Base-by-base conservation (phyloP, 139 green algal species). In the Haematococcus lacustris region DNA sequence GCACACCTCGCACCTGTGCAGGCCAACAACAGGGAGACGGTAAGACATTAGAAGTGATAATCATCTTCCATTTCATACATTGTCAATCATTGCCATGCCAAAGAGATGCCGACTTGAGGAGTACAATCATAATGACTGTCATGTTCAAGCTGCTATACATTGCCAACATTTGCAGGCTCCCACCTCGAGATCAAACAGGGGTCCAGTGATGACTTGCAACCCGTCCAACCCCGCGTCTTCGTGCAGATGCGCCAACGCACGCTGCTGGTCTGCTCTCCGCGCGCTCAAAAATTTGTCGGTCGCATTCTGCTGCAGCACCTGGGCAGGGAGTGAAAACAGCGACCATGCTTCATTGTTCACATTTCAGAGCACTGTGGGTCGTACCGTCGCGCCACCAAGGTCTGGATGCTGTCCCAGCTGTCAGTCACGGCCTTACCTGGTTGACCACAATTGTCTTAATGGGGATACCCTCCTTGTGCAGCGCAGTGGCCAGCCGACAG, bases 131-230 rank as follows among this genome's bases (percentile, higher is more conserved):
- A 41, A 5, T 60, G 32, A n/a, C 51, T 2, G 35, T 68, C 64
- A 2, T 62, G 43, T 41, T 30, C 30, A 37, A 64, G 47, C 53
- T 77, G 61, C 91, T 91, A 94, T 0, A 93, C 87, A 32, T 77
- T 66, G 39, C 78, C 62, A 0, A 85, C 91, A 86, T 95, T 94
- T 66, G 92, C 17, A 34, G 7, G 5, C 13, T 50, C 68, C 21
- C 47, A 84, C 93, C 76, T 99, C 95, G 66, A 99, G 76, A 70
- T 99, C 95, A 38, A 98, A 88, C 64, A 99, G 81, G 9, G 95
- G 95, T 28, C 85, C 90, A 38, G 87, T 79, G 2, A 94, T 92
- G 4, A 96, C 51, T 70, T 93, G 79, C 67, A 98, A 78, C 32
- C 90, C 73, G 35, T 60, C 75, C 38, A 96, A 81, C 26, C 79